Evolutionary conservation across 495 filamentous ascomycete genomes (phyloP), one percentile per base, ranked within the genome.

Genomic region (Bacidia gigantensis): DNA sequence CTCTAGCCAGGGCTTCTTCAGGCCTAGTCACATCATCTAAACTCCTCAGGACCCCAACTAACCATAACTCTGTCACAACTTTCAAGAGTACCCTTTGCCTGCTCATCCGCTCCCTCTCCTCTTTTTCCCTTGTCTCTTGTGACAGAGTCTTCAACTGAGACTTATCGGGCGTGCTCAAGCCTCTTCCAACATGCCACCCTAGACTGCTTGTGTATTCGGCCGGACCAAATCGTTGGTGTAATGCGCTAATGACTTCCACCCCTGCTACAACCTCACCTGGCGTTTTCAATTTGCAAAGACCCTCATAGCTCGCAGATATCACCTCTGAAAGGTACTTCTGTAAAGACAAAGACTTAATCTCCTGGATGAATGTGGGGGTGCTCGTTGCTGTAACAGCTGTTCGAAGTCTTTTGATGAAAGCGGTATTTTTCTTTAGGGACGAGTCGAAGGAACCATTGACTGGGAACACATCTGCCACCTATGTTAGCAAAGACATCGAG

Each of bases 251-350:
- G 51, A 97, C 82, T 63, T 97, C 92, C 2, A 95, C 84, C 11
- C 87, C 89, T 22, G 89, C 84, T 39, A 88, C 83, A 56, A 95
- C 87, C 60, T 99, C 92, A 1, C 82, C 84, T 17, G 87, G 82
- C 0, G 82, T 83, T 66, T 95, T 97, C 50, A 96, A 77, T 64
- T 82, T 92, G 69, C 83, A 89, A 0, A 99, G 74, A 22, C 92
- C 92, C 66, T 99, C 92, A 54, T 92, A 94, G 71, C 89, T 94
- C 41, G 92, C 92, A n/a, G 90, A 92, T 59, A 95, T 89, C 54
- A 97, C 88, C 69, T 99, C 92, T 39, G 92, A 94, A 2, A 99
- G 80, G 61, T 99, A 99, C 62, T 95, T 96, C 73, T 92, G 87
- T 26, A 99, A 78, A 50, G 90, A 96, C 7, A 96, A 75, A 43